Evolutionary conservation across 345 rosid genomes (phyloP).

Genomic region (Lepidium sativum): DNA sequence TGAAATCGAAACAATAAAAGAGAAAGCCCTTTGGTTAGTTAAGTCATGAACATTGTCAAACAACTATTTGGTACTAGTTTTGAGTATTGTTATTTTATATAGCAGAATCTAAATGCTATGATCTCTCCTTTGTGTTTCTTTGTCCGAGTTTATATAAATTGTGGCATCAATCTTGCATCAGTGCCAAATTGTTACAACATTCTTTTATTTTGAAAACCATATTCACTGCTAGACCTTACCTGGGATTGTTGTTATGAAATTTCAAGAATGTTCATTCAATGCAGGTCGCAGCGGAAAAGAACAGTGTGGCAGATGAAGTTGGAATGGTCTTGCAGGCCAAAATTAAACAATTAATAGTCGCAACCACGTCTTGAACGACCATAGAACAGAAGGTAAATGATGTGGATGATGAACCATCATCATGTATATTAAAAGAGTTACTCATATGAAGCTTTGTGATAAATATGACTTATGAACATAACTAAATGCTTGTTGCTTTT

Average conservation of each 20-base stretch:
- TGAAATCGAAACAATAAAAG: not conserved
- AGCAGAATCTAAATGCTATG: not conserved
- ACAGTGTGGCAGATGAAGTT: conserved; percentile 77
- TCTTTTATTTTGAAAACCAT: not conserved
- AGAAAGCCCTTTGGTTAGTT: not conserved
- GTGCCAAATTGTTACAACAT: not conserved
- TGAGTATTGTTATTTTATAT: not conserved
- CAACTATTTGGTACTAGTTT: not conserved
- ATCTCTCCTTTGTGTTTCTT: not conserved
- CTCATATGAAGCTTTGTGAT: no score
- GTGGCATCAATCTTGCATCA: not conserved
- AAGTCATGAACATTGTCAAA: not conserved
- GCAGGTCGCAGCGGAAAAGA: conserved; percentile 93
- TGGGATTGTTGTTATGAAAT: not conserved
- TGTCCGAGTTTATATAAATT: not conserved
- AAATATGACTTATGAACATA: no score
- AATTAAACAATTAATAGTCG: conserved; percentile 50
- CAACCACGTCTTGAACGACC: conserved; percentile 26
- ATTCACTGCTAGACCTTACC: not conserved
- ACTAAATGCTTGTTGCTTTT: no score
- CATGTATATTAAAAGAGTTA: no score
- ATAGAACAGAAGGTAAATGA: no score
- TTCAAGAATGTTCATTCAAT: conserved; percentile 1
- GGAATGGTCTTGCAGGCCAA: conserved; percentile 61
- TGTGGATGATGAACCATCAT: no score